Evolutionary conservation across 192 early-diverging fungal genomes (phyloP).

Genomic region (Coemansia sp.): DNA sequence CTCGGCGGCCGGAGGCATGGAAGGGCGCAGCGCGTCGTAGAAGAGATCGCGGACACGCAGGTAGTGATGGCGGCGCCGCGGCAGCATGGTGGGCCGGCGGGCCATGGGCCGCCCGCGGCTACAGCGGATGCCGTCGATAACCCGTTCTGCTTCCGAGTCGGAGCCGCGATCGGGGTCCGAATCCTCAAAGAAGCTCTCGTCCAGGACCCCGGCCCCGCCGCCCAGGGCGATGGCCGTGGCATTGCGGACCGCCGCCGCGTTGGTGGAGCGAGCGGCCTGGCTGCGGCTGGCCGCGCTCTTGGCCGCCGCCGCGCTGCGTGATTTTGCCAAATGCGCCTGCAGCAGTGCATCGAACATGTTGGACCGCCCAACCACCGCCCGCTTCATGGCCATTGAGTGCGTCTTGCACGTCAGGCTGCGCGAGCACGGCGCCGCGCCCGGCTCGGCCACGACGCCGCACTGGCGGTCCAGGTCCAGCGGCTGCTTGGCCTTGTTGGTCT

Average conservation of each 20-base stretch:
- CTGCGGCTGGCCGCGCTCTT: conserved; percentile 34
- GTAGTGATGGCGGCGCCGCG: conserved; percentile 56
- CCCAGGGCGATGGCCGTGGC: conserved; percentile 49
- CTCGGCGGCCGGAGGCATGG: conserved; percentile 17
- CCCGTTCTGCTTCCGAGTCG: conserved; percentile 44
- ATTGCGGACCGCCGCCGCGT: conserved; percentile 37
- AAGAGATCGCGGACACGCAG: conserved; percentile 59
- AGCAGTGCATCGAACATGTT: conserved; percentile 76
- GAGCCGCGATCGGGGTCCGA: conserved; percentile 70
- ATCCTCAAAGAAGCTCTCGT: conserved; percentile 48
- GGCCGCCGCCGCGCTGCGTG: conserved; percentile 53
- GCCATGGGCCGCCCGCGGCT: conserved; percentile 64
- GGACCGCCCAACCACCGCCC: conserved; percentile 77
- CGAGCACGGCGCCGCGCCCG: conserved; percentile 61
- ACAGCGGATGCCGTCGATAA: conserved; percentile 59
- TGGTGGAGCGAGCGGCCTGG: conserved; percentile 41
- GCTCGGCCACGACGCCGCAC: conserved; percentile 68
- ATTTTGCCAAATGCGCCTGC: conserved; percentile 70
- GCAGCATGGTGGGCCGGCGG: conserved; percentile 45
- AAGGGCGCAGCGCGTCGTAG: conserved; percentile 55
- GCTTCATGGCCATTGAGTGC: conserved; percentile 83
- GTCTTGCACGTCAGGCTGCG: conserved; percentile 95
- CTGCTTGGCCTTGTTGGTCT: conserved; percentile 37
- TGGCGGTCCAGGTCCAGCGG: conserved; percentile 87
- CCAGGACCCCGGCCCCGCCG: conserved; percentile 49